phyloP scores from a whole-genome alignment of 495 filamentous ascomycete genomes.

The Penicillium roqueforti region DNA sequence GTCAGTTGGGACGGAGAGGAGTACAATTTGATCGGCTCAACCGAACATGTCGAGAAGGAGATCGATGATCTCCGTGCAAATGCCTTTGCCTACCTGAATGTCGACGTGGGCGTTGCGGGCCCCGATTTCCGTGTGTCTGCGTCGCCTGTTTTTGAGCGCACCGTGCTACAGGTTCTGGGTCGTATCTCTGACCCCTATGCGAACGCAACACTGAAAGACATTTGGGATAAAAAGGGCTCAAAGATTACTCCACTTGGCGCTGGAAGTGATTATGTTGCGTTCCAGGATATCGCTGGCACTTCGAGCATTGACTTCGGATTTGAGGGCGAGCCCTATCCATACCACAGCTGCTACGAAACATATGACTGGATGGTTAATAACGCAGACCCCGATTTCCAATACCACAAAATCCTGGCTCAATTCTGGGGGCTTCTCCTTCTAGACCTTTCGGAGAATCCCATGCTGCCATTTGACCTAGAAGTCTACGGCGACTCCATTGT shows the following conservation, averaged over 20 bases:
- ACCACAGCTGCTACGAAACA: constrained; percentile 83
- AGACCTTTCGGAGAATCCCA: constrained; percentile 72
- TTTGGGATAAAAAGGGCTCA: constrained; percentile 66
- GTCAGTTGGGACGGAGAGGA: constrained; percentile 92
- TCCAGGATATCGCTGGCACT: constrained; percentile 89
- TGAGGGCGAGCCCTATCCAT: constrained; percentile 61
- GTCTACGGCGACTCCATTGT: constrained; percentile 65
- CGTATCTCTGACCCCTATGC: constrained; percentile 66
- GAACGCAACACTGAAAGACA: constrained; percentile 67
- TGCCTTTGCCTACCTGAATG: constrained; percentile 83
- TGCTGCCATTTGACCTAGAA: constrained; percentile 79
- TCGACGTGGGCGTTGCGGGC: constrained; percentile 81
- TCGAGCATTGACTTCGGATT: constrained; percentile 88
- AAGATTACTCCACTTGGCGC: constrained; percentile 64
- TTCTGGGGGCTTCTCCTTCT: constrained; percentile 79
- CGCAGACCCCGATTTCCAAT: constrained; percentile 76
- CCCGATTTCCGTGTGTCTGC: constrained; percentile 67
- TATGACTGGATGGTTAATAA: constrained; percentile 78
- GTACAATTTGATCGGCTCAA: constrained; percentile 92
- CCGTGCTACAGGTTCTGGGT: constrained; percentile 66
- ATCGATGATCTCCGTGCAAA: constrained; percentile 53
- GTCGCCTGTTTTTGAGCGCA: constrained; percentile 70
- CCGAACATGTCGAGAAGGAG: constrained; percentile 82
- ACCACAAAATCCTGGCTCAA: constrained; percentile 76
- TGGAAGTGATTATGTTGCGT: constrained; percentile 86